Percentiles rank a stretch among this genome's conserved stretches.
phyloP scores from a whole-genome alignment of 305 asterid genomes.

The Solanum hybrid region DNA sequence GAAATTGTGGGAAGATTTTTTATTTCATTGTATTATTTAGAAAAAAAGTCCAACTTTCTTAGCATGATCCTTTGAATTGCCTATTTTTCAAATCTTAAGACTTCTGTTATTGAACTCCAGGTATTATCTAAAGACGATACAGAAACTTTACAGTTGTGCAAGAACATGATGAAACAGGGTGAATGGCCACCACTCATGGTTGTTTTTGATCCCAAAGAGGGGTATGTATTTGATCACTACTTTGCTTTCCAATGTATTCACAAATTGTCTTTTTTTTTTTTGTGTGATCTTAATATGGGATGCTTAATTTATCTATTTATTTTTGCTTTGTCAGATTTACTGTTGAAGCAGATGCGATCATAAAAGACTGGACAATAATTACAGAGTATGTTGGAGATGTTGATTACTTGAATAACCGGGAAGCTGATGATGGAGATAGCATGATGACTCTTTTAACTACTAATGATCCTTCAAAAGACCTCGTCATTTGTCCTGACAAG shows the following conservation, averaged over 20 bases:
- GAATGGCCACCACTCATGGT: slow-evolving; percentile 92
- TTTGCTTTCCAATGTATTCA: background rate
- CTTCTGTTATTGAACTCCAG: slow-evolving; percentile 19
- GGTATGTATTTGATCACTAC: slow-evolving; percentile 27
- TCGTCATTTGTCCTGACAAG: slow-evolving; percentile 81
- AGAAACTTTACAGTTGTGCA: slow-evolving; percentile 61
- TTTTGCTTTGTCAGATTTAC: slow-evolving; percentile 47
- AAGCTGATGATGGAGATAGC: slow-evolving; percentile 79
- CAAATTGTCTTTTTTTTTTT: background rate
- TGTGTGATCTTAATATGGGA: background rate
- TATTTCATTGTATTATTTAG: background rate
- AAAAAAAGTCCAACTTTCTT: background rate
- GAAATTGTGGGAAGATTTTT: background rate
- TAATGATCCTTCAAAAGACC: slow-evolving; percentile 49
- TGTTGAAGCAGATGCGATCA: slow-evolving; percentile 69
- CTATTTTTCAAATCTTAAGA: background rate
- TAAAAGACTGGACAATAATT: slow-evolving; percentile 73
- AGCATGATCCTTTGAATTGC: background rate
- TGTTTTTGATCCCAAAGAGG: slow-evolving; percentile 70
- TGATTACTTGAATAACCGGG: slow-evolving; percentile 61
- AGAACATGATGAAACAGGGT: slow-evolving; percentile 76
- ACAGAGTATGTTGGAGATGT: slow-evolving; percentile 92
- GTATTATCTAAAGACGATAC: slow-evolving; percentile 51
- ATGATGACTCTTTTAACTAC: slow-evolving; percentile 87
- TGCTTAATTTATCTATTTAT: background rate